Conservation (phyloP, 768 basidiomycete species). For the Cyathus striatus region DNA sequence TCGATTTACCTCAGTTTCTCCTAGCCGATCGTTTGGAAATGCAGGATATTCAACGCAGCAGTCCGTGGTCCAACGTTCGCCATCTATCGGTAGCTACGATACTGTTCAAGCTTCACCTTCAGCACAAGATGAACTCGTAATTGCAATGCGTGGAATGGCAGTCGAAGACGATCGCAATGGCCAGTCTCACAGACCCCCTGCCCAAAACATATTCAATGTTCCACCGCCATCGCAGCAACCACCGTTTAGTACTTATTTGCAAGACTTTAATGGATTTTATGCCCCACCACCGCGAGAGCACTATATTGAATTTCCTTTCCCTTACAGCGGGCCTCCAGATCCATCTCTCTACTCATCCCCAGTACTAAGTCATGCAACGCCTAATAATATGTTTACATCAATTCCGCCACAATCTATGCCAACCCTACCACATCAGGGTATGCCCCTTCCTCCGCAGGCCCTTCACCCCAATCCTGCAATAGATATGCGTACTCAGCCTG, state of each 20-base stretch:
- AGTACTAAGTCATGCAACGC: not conserved
- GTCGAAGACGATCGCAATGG: conserved; percentile 22
- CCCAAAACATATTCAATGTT: conserved; percentile 25
- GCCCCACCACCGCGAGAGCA: not conserved
- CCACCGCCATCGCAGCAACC: conserved; percentile 25
- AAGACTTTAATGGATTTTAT: not conserved
- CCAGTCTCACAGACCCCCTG: conserved; percentile 11
- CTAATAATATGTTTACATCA: not conserved
- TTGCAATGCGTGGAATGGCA: conserved; percentile 48
- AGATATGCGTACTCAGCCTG: conserved; percentile 5
- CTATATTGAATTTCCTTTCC: not conserved
- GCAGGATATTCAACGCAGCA: not conserved
- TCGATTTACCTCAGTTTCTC: conserved; percentile 27
- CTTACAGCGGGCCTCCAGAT: not conserved
- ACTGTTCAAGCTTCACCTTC: conserved; percentile 27
- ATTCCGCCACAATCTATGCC: not conserved
- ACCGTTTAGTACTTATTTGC: not conserved
- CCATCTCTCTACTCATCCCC: not conserved
- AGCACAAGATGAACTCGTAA: conserved; percentile 49
- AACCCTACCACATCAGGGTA: no score
- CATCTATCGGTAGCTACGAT: conserved; percentile 4
- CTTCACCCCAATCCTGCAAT: not conserved
- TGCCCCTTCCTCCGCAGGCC: conserved; percentile 1
- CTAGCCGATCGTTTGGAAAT: conserved; percentile 20
- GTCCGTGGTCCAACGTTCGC: conserved; percentile 3